phyloP scores from a whole-genome alignment of 805 yeast genomes.

The Trichomonascus vanleenenianus region DNA sequence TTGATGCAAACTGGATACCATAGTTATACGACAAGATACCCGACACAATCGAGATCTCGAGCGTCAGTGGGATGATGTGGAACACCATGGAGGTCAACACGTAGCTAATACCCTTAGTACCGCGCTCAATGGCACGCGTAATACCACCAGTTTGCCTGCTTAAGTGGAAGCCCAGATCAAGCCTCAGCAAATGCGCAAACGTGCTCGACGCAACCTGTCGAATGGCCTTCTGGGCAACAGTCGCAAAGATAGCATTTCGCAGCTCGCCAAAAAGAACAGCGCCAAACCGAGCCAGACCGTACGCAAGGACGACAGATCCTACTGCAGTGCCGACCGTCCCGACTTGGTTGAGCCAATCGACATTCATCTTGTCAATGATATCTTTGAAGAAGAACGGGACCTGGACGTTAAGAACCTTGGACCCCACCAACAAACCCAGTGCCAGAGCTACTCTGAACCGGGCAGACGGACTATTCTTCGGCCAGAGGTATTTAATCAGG shows the following conservation, averaged over 20 bases:
- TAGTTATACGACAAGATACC: constrained; percentile 91
- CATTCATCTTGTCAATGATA: constrained; percentile 86
- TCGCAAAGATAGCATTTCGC: constrained; percentile 90
- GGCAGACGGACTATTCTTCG: constrained; percentile 28
- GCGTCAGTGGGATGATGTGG: constrained; percentile 86
- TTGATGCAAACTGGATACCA: constrained; percentile 82
- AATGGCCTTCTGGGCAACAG: constrained; percentile 92
- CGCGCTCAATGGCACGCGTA: constrained; percentile 93
- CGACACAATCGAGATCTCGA: constrained; percentile 88
- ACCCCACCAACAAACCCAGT: constrained; percentile 58
- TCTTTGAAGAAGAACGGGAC: constrained; percentile 91
- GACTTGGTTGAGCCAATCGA: constrained; percentile 72
- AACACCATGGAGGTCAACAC: constrained; percentile 96
- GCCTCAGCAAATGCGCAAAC: constrained; percentile 68
- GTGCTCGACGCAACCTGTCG: constrained; percentile 83
- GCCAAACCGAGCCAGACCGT: constrained; percentile 92
- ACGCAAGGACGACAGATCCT: constrained; percentile 66
- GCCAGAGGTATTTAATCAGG: constrained; percentile 30
- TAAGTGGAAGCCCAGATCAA: constrained; percentile 86
- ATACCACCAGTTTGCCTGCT: constrained; percentile 92
- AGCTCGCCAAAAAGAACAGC: constrained; percentile 91
- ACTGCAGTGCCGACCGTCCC: constrained; percentile 57
- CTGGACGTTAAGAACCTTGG: constrained; percentile 85
- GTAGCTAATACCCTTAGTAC: constrained; percentile 93
- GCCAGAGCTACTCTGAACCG: constrained; percentile 73